Evolutionary conservation across 306 rosid species (phyloP), one percentile per base, ranked within the genome.

Genomic region (Trifolium subterraneum): DNA sequence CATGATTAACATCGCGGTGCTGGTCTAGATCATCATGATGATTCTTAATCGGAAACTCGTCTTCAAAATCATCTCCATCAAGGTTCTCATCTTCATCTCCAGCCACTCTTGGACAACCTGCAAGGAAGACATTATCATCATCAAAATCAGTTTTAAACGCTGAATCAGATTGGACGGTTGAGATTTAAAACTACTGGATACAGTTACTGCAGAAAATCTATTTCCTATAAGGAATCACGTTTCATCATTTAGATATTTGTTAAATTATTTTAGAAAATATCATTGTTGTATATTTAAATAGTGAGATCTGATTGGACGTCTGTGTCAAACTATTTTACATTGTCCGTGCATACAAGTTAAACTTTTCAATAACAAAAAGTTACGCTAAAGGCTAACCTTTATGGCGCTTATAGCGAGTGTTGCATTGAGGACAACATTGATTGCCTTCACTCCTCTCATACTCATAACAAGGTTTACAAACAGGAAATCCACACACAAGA

Each of bases 361-460:
- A 48, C 3, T n/a, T 48, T 14, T 0, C 3, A 4, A 48, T 48
- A n/a, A 48, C 22, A 48, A 48, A 48, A 41, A 41, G 47, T 47
- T 47, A 14, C 18, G 4, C 7, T 14, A 47, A 45, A 55, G n/a
- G 33, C 78, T 23, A 42, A 90, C 97, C 96, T 83, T 84, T 92
- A 10, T 88, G 98, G 54, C 96, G 99, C 86, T 86, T 92, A 56
- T 95, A 92, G 75, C 92, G 96, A 39, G 88, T 84, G 78, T 85
- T 95, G 84, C 99, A 92, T 71, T 95, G 97, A 48, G 99, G 98
- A 51, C 99, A 95, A 60, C 81, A 75, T 80, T 88, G 96, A 52
- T 79, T 87, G 23, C 99, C 99, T 81, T 95, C 99, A 70, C 97
- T 88, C 79, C 99, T 87, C 73, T 95, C 97, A 59, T 95, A 92